Percentiles rank a stretch among this genome's conserved stretches.
Conservation (phyloP, 148 eudicot species). For the Arctostaphylos glauca region DNA sequence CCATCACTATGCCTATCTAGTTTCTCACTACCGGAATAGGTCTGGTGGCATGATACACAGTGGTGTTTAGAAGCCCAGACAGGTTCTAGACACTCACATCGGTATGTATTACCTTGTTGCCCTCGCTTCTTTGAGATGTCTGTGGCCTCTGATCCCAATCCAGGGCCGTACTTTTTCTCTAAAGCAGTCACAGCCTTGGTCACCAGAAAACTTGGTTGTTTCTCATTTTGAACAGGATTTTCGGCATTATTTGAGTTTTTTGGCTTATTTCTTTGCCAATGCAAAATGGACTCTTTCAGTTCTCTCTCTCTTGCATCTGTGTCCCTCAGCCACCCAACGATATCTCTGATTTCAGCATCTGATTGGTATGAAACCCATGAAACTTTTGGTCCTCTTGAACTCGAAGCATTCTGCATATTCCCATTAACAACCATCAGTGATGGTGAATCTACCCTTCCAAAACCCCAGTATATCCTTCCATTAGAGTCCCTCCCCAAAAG, state of each 20-base stretch:
- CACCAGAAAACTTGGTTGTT: conserved; percentile 16
- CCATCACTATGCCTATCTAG: conserved; percentile 29
- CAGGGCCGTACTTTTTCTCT: conserved; percentile 36
- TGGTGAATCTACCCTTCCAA: conserved; percentile 25
- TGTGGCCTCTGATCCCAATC: conserved; percentile 17
- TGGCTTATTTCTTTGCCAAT: conserved; percentile 29
- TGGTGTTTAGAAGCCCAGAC: conserved; percentile 45
- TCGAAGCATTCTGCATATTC: conserved; percentile 15
- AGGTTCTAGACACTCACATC: conserved; percentile 52
- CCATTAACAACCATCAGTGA: conserved; percentile 29
- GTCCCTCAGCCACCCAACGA: conserved; percentile 38
- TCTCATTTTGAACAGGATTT: conserved; percentile 23
- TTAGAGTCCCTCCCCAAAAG: conserved; percentile 45
- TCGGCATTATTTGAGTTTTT: conserved; percentile 5
- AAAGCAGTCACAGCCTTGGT: conserved; percentile 33
- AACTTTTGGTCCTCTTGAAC: conserved; percentile 6
- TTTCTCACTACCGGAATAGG: conserved; percentile 28
- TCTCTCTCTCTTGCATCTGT: conserved; percentile 45
- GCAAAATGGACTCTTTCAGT: conserved; percentile 39
- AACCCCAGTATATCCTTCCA: conserved; percentile 49
- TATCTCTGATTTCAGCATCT: conserved; percentile 35
- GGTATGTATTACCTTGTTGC: conserved; percentile 16
- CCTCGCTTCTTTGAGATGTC: conserved; percentile 20
- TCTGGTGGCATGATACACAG: conserved; percentile 43
- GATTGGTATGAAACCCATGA: conserved; percentile 42